Evolutionary conservation across 305 asterid species (phyloP), one percentile per base, ranked within the genome.

Genomic region (Fraxinus baroniana): DNA sequence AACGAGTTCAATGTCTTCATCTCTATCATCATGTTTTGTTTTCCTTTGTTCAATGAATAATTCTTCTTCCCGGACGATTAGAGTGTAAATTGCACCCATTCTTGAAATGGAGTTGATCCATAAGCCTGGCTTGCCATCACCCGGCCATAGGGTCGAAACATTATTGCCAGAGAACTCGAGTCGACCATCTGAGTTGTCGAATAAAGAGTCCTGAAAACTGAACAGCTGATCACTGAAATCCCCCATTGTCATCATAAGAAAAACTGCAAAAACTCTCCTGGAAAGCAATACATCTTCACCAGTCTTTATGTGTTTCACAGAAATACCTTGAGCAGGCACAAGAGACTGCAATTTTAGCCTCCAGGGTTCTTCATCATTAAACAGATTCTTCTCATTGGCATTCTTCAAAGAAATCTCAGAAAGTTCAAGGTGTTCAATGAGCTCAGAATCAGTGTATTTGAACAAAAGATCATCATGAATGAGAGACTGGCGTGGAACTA

Each of bases 221-320:
- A 90, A 95, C n/a, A 90, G 68, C 87, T 93, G 95, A 30, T 93
- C 98, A 74, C 97, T 90, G 85, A 95, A 93, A 90, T 95, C 98
- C 0, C 95, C 97, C 79, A 95, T 88, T 24, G 97, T 95, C 93
- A 92, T 88, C 66, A 93, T 37, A 3, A 95, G 92, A 82, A 95
- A 95, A 35, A 80, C 81, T 3, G 95, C 98, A 0, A 91, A 86
- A 9, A 92, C 22, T 84, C 97, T 92, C 87, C 98, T 83, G 1
- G 97, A 88, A 32, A 95, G 83, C 77, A 66, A 74, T 30, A 95
- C 46, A 26, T 93, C 91, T 46, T 95, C 98, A 2, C 95, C 97
- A 2, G 95, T 91, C 73, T 86, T 93, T 41, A 93, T 93, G 86
- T 95, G 93, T 89, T 92, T 93, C 81, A 91, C 91, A 6, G 0